phyloP scores from a whole-genome alignment of 805 yeast species.

The Zygosaccharomyces gambellarensis region DNA sequence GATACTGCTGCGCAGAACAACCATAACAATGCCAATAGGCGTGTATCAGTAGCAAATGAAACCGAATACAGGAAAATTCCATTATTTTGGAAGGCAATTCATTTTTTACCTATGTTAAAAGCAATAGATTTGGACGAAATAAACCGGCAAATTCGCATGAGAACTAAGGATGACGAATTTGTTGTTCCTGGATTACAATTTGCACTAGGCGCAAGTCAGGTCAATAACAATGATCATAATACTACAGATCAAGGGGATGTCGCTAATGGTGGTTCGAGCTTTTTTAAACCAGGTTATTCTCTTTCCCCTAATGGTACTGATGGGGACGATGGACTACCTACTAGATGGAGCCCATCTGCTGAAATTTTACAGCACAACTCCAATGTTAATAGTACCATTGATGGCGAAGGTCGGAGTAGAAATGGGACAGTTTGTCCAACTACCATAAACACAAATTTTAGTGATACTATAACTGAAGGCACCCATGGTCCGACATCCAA shows the following conservation, averaged over 20 bases:
- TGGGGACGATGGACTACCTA: neutral
- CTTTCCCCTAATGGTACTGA: neutral
- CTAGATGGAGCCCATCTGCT: neutral
- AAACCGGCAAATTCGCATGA: constrained; percentile 22
- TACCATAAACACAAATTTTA: constrained; percentile 10
- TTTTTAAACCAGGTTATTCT: constrained; percentile 11
- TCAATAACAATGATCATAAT: no score
- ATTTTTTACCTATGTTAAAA: constrained; percentile 28
- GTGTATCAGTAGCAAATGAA: neutral
- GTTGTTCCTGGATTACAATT: constrained; percentile 25
- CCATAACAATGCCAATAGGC: neutral
- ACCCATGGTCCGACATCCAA: neutral
- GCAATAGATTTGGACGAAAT: constrained; percentile 35
- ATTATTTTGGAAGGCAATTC: constrained; percentile 27
- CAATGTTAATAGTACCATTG: neutral
- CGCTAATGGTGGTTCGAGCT: neutral
- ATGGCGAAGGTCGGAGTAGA: neutral
- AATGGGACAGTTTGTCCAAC: neutral
- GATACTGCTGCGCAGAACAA: constrained; percentile 2
- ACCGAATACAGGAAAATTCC: constrained; percentile 17
- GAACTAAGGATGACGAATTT: constrained; percentile 16
- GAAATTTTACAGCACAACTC: constrained; percentile 2
- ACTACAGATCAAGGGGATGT: neutral
- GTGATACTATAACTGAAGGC: constrained; percentile 5
- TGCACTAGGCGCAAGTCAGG: constrained; percentile 8